Base-by-base conservation (phyloP, 179 eudicot genomes). In the Silene coronaria region DNA sequence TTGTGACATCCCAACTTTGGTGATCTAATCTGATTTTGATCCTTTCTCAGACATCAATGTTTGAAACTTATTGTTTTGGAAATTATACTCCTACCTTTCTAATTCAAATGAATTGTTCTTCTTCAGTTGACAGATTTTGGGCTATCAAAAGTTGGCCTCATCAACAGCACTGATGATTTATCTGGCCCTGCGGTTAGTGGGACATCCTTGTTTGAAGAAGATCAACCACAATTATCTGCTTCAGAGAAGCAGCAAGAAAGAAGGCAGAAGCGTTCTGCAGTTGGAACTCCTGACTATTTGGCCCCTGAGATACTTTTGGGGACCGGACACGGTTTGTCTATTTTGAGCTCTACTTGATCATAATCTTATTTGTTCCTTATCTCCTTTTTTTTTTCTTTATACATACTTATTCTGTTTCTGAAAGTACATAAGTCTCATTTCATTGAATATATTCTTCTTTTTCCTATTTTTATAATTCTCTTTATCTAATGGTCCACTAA, bases 221-320 rank as follows among this genome's bases (percentile, higher is more conserved):
- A 88, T 77, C 91, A 91, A 70, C 78, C 90, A 57, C 90, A 87
- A 27, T 75, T 88, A 76, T 86, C 91, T 78, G 82, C 85, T 74
- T 88, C 95, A 38, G 91, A 93, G 80, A 85, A 82, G 82, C 97
- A 95, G 62, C 88, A 84, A 77, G 97, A 93, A 79, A 85, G 92
- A 87, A 87, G 92, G 73, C 88, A 91, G 77, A 96, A 91, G 74
- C 97, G 99, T 45, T 96, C 99, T 80, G 99, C 99, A 72, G 99
- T 96, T 67, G 99, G 99, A 74, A 96, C 99, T 55, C 99, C 99
- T 71, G 99, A 96, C 80, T 96, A 95, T 84, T 87, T 95, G 97
- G 99, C 99, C 68, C 99, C 99, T 16, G 99, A 95, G 83, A 95
- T 95, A 80, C 96, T 96, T 77, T 84, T 96, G 82, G 99, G 99